Conservation (phyloP, 1,139 yeast species). For the Sugiyamaella pinicola region DNA sequence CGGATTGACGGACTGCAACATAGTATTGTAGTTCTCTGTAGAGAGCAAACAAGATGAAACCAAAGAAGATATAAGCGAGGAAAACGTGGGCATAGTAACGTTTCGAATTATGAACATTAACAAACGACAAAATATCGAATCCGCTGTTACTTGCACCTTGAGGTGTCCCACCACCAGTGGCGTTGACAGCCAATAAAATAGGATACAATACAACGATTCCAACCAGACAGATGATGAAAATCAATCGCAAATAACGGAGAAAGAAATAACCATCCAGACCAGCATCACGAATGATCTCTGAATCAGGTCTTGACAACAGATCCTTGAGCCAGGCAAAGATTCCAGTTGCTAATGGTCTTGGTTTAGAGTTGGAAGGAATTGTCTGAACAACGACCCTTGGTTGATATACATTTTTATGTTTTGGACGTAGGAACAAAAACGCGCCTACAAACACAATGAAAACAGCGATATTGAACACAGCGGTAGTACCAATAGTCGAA, state of each 20-base stretch:
- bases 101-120: slow-evolving; percentile 64
- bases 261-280: slow-evolving; percentile 91
- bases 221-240: slow-evolving; percentile 57
- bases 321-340: slow-evolving; percentile 42
- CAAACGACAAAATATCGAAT: slow-evolving; percentile 74
- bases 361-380: slow-evolving; percentile 45
- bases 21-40: slow-evolving; percentile 83
- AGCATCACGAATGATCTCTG: slow-evolving; percentile 72
- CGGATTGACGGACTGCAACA: slow-evolving; percentile 77
- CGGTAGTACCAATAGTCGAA: slow-evolving; percentile 51
- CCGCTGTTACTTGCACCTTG: slow-evolving; percentile 56
- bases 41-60: slow-evolving; percentile 65
- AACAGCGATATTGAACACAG: slow-evolving; percentile 58
- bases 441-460: slow-evolving; percentile 57
- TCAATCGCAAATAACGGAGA: slow-evolving; percentile 69
- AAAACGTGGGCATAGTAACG: slow-evolving; percentile 88
- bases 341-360: slow-evolving; percentile 42
- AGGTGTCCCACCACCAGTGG: slow-evolving; percentile 67
- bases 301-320: slow-evolving; percentile 54
- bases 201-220: slow-evolving; percentile 75
- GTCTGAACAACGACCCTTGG: slow-evolving; percentile 68
- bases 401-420: slow-evolving; percentile 72
- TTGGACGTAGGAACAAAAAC: slow-evolving; percentile 68
- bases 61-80: slow-evolving; percentile 77
- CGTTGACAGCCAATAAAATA: slow-evolving; percentile 82